Evolutionary conservation across 768 basidiomycete species (phyloP).

Genomic region (Phanerochaete carnosa): DNA sequence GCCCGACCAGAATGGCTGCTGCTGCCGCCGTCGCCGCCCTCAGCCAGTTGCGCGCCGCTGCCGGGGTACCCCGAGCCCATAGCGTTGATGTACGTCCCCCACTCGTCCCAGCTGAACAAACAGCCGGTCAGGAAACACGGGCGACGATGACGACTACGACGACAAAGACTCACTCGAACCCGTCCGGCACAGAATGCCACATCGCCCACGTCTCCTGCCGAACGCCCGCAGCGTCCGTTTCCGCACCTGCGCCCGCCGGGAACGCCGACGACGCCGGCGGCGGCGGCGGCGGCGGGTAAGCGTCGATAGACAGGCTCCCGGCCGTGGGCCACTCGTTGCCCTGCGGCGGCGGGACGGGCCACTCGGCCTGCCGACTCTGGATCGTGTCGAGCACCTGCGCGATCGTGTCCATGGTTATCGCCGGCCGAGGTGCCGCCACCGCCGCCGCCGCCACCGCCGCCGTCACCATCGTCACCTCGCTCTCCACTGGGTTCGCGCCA

Average conservation of each 20-base stretch:
- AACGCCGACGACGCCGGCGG: background rate
- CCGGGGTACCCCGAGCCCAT: background rate
- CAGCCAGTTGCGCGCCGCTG: background rate
- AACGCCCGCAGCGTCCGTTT: constrained; percentile 3
- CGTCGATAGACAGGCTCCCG: background rate
- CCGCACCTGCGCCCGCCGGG: background rate
- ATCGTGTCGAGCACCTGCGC: constrained; percentile 4
- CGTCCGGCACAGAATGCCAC: constrained; percentile 60
- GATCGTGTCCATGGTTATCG: background rate
- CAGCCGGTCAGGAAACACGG: background rate
- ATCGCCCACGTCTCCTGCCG: constrained; percentile 48
- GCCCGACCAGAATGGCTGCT: too few relatives aligned
- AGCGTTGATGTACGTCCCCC: constrained; percentile 32
- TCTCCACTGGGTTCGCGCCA: background rate
- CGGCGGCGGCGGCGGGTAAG: background rate
- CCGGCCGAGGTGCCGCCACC: background rate
- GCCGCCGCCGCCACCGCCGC: background rate
- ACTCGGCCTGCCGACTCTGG: background rate
- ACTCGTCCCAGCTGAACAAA: constrained; percentile 31
- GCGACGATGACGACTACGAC: background rate
- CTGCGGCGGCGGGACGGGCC: background rate
- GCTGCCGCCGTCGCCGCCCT: background rate
- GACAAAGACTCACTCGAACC: constrained; percentile 50
- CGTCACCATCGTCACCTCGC: background rate
- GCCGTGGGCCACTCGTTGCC: background rate